Conservation (phyloP, 345 rosid species). For the Salix arbutifolia region DNA sequence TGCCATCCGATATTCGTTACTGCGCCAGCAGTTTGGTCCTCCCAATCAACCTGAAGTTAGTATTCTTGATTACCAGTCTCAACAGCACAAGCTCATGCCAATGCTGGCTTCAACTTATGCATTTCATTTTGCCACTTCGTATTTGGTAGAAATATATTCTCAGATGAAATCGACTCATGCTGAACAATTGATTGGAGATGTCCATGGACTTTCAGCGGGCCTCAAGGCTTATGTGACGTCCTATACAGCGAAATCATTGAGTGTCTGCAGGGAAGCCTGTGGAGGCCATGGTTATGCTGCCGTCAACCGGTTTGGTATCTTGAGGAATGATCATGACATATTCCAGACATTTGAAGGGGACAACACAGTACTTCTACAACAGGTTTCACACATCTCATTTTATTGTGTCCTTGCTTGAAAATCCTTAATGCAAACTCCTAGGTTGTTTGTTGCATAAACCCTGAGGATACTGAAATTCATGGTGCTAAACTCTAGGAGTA, state of each 20-base stretch:
- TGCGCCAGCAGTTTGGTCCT: constrained; percentile 98
- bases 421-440: background rate
- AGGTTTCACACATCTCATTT: constrained; percentile 39
- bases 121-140: constrained; percentile 71
- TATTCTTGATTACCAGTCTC: constrained; percentile 97
- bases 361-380: constrained; percentile 96
- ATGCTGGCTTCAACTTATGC: constrained; percentile 97
- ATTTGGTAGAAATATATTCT: constrained; percentile 71
- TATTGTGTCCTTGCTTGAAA: background rate
- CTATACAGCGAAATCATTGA: constrained; percentile 78
- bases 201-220: constrained; percentile 95
- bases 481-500: background rate
- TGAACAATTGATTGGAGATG: constrained; percentile 79
- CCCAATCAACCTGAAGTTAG: constrained; percentile 93
- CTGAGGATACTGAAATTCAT: background rate
- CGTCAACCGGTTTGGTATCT: constrained; percentile 88
- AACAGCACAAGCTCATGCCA: constrained; percentile 99
- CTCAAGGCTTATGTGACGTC: constrained; percentile 92
- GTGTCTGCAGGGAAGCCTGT: constrained; percentile 91
- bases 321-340: constrained; percentile 97
- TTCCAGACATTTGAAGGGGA: constrained; percentile 99
- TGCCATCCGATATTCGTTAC: constrained; percentile 78
- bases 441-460: background rate
- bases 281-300: constrained; percentile 99
- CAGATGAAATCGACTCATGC: constrained; percentile 82